Conservation (phyloP, 148 eudicot genomes). For the Rhododendron molle region DNA sequence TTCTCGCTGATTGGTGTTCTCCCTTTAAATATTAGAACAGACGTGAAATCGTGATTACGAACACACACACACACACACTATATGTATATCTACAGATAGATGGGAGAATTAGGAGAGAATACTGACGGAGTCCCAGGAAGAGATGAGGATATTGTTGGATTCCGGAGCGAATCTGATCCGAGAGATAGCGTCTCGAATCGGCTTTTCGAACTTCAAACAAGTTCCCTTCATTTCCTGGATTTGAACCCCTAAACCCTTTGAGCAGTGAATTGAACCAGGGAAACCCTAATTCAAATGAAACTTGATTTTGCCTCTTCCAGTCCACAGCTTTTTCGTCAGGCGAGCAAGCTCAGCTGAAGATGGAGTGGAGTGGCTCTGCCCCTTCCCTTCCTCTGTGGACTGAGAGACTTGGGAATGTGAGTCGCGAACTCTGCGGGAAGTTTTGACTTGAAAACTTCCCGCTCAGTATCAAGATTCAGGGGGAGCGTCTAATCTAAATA, state of each 20-base stretch:
- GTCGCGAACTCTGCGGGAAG: too few relatives aligned
- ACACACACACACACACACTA: too few relatives aligned
- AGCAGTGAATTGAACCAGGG: not conserved
- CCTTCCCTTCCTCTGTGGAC: not conserved
- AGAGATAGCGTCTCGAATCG: slow-evolving; percentile 65
- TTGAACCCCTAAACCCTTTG: not conserved
- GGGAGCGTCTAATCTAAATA: too few relatives aligned
- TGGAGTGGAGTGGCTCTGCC: not conserved
- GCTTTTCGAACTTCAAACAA: slow-evolving; percentile 40
- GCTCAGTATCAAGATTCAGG: not conserved
- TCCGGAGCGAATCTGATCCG: slow-evolving; percentile 68
- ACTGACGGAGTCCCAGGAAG: slow-evolving; percentile 89
- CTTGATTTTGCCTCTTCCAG: not conserved
- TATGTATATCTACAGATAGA: not conserved
- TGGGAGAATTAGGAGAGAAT: not conserved
- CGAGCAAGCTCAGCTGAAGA: not conserved
- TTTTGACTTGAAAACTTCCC: not conserved
- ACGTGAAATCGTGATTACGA: not conserved
- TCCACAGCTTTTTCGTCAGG: not conserved
- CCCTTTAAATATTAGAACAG: not conserved
- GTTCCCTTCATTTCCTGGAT: slow-evolving; percentile 29
- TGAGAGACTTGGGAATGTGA: not conserved
- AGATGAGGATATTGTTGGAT: slow-evolving; percentile 74
- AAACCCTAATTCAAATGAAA: not conserved
- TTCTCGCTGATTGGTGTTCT: too few relatives aligned